Evolutionary conservation across 306 rosid species (phyloP), one percentile per base, ranked within the genome.

Genomic region (Fagus sylvatica): DNA sequence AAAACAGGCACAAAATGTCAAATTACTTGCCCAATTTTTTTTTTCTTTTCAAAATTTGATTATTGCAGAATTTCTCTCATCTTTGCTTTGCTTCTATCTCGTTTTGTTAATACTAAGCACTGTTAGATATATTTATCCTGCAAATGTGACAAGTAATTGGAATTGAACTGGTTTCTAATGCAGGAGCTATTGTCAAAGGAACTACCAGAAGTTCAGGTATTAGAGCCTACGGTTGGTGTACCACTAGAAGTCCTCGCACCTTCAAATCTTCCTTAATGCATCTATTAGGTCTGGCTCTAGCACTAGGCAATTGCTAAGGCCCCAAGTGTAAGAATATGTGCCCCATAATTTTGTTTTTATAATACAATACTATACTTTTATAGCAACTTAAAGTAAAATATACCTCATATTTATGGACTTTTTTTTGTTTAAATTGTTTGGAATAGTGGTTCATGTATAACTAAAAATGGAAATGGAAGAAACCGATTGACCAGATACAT

Each of bases 111-210:
- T 42, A 8, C 40, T 62, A 34, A 32, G 0, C 42, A 62, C 69
- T 13, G 22, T 62, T 34, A 2, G 69, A 62, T 34, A 13, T 6
- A 17, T 34, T 62, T 33, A 28, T 39, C 33, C 16, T 3, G 32
- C 49, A 8, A 66, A 77, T 41, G 22, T 61, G 76, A 28, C 69
- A 51, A 72, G 19, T 48, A 75, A 74, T 65, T 71, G 77, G 53
- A 62, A 40, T 77, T 78, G 77, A 80, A 82, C 71, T 79, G 84
- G 69, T 82, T 46, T 16, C 55, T 51, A 73, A 83, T 84, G 88
- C 90, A 90, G 98, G 96, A 89, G 74, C 89, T 94, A 13, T 42
- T 94, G 83, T 85, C 89, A 49, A 89, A 88, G 84, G 97, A 90
- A 76, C 77, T 90, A 54, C 90, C 95, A 69, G 90, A 75, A 22